Percentiles rank a stretch among this genome's conserved stretches.
These are phyloP conservation scores for Chlorella sp. DNA, from an alignment of 139 green algal genomes.

Conservation along the genomic window DNA sequence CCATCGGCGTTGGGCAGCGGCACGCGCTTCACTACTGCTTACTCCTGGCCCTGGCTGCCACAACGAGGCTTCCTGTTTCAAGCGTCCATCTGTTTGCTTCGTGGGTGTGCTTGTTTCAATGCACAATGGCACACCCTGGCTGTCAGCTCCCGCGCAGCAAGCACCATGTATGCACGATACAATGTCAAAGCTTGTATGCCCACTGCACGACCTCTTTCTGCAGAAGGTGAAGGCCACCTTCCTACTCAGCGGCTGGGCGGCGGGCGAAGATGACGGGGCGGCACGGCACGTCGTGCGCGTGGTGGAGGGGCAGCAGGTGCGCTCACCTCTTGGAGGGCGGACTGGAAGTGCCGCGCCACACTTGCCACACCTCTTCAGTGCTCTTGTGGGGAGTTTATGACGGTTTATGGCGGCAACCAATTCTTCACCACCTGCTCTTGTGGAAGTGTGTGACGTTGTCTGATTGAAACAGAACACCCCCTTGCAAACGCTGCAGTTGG, in stretches of 20 bases:
- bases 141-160: conserved; percentile 8
- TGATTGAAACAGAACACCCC: too few relatives aligned
- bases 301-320: conserved; percentile 37
- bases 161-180: too few relatives aligned
- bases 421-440: too few relatives aligned
- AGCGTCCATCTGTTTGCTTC: neutral
- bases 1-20: neutral
- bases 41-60: neutral
- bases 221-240: conserved; percentile 61
- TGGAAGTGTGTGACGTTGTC: too few relatives aligned
- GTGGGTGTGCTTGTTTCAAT: neutral
- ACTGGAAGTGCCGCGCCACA: neutral
- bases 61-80: neutral
- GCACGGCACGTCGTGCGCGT: conserved; percentile 35
- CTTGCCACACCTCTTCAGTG: neutral
- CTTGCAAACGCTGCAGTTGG: conserved; percentile 33
- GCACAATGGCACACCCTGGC: neutral
- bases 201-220: neutral
- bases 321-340: neutral
- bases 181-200: too few relatives aligned
- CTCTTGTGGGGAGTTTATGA: too few relatives aligned
- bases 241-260: conserved; percentile 63
- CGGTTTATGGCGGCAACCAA: too few relatives aligned
- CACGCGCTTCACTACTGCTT: neutral
- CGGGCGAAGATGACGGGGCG: neutral